Evolutionary conservation across 768 basidiomycete species (phyloP), one percentile per base, ranked within the genome.

Genomic region (Termitomyces sp.): DNA sequence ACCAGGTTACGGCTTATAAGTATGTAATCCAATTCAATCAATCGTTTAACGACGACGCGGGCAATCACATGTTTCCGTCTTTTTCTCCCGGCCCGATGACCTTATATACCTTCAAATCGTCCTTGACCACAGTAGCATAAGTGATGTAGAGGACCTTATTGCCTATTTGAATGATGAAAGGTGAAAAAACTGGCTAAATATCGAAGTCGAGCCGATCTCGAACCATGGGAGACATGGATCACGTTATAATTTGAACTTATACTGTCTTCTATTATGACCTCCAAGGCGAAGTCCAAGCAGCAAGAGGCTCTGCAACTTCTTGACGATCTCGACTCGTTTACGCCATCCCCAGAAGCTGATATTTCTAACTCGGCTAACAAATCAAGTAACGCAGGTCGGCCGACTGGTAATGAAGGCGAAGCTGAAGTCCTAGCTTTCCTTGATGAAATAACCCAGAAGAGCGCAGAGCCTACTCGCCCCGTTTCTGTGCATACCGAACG

Each of bases 381-480:
- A n/a, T 52, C 65, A 5, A 58, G 67, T n/a, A 55, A 64, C 46
- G 58, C 68, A 39, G 55, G 63, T 37, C 65, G 67, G 51, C n/a
- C 60, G 54, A 55, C 52, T 58, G 44, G 67, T 9, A 66, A 66
- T 49, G 82, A 83, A 61, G 86, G 85, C 34, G 89, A 95, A 58
- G 85, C 88, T 3, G 91, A 93, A 61, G 94, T 91, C 27, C 84
- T 95, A 30, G 94, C 93, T 16, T 96, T 95, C 77, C 84, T 97
- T 44, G 92, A 97, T 70, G 93, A 97, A 74, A 93, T 96, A 63
- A 94, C 91, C 0, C 91, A 92, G 82, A 95, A 93, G 74, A 89
- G 87, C 72, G 80, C 88, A 6, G 91, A 90, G 63, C 88, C 90
- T 13, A 84, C 87, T 20, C 85, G 88, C 30, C 67, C 82, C 27